Evolutionary conservation across 495 filamentous ascomycete genomes (phyloP), one percentile per base, ranked within the genome.

Genomic region (Bathelium albidoporum): DNA sequence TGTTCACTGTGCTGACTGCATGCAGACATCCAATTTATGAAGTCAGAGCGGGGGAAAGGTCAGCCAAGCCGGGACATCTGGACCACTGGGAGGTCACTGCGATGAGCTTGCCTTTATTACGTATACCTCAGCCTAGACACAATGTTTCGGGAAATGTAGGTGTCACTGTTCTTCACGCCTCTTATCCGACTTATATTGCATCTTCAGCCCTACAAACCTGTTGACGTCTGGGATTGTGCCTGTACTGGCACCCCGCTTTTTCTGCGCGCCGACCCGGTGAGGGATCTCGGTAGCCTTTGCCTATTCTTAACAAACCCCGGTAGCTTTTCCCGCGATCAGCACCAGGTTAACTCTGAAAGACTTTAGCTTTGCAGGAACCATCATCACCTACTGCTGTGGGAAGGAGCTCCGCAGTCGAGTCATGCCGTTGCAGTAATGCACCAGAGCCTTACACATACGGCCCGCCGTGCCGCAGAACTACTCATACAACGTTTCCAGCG

Each of bases 361-460:
- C 49, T 55, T 55, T 55, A 55, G 49, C 49, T 55, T 49, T 55
- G 49, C 49, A 55, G 49, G 29, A 55, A 55, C 2, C 49, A 26
- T 55, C 49, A 55, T n/a, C 49, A 55, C 49, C 49, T 55, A 55
- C 49, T 55, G 24, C 49, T 28, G 49, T 55, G 24, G 49, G 49
- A 26, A 55, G 49, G 9, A 55, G 2, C 12, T 28, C 49, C 49
- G 49, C 49, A 10, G 49, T 29, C 49, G 49, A 55, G 49, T 55
- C 49, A 55, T 55, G 9, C 22, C 9, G 29, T 11, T 55, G 49
- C 49, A 55, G 49, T 26, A 55, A 29, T 7, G 9, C 43, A 3
- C 22, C 49, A 11, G 20, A 55, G 9, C 24, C 49, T 26, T 26
- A 55, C 24, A 55, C 12, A 28, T 55, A 24, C 49, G 49, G 49